phyloP scores from a whole-genome alignment of 768 basidiomycete genomes.

The Butyriboletus loyo region DNA sequence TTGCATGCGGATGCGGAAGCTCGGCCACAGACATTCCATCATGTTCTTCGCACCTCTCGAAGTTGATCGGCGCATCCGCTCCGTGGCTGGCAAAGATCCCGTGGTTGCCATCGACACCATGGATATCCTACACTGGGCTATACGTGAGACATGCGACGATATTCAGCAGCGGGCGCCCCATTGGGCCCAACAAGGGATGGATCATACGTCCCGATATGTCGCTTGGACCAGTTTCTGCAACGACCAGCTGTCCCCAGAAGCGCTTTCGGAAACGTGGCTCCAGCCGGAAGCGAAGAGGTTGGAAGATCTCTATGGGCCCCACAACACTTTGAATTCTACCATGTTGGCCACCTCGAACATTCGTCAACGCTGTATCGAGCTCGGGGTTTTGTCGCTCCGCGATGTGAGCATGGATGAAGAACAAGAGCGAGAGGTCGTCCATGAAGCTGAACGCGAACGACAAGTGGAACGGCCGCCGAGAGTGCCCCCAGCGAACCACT shows the following conservation, averaged over 20 bases:
- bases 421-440: slow-evolving; percentile 47
- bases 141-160: slow-evolving; percentile 42
- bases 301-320: slow-evolving; percentile 33
- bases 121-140: slow-evolving; percentile 45
- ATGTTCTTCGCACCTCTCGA: slow-evolving; percentile 49
- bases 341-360: slow-evolving; percentile 2
- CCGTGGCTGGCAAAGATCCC: slow-evolving; percentile 10
- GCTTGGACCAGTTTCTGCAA: slow-evolving; percentile 21
- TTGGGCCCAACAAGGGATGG: slow-evolving; percentile 45
- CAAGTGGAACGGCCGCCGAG: slow-evolving; percentile 37
- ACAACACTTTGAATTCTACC: background rate
- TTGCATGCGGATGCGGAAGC: slow-evolving; percentile 54
- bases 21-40: slow-evolving; percentile 46
- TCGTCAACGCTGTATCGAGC: slow-evolving; percentile 11
- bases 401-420: slow-evolving; percentile 41
- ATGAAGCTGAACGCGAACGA: slow-evolving; percentile 43
- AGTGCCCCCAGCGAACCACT: slow-evolving; percentile 22
- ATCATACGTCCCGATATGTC: slow-evolving; percentile 31
- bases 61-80: slow-evolving; percentile 38
- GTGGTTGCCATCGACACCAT: slow-evolving; percentile 7
- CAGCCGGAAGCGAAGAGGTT: slow-evolving; percentile 39
- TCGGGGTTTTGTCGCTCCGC: slow-evolving; percentile 13
- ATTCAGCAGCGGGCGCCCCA: slow-evolving; percentile 39
- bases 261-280: slow-evolving; percentile 32
- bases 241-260: background rate